Percentiles rank a stretch among this genome's conserved stretches.
phyloP scores from a whole-genome alignment of 805 yeast genomes.

The Ogataea populi-albae region DNA sequence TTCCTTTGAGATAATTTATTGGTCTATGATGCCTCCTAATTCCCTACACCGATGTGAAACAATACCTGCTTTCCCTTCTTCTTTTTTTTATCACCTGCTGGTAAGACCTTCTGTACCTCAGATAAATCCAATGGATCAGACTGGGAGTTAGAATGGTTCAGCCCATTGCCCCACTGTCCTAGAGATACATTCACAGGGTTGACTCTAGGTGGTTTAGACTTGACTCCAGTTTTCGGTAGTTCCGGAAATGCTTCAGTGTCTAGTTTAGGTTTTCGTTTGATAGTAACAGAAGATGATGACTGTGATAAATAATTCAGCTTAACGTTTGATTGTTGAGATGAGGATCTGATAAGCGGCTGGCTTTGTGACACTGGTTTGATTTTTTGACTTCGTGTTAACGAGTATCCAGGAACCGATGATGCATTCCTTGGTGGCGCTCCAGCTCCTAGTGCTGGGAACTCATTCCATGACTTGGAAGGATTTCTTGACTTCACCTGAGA shows the following conservation, averaged over 20 bases:
- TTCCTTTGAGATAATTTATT: constrained; percentile 47
- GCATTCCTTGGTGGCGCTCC: constrained; percentile 14
- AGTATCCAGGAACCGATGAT: constrained; percentile 15
- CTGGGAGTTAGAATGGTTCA: constrained; percentile 2
- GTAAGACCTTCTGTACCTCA: constrained; percentile 19
- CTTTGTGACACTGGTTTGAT: constrained; percentile 3
- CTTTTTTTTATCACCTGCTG: constrained; percentile 33
- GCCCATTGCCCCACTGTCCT: constrained; percentile 33
- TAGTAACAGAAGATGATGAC: constrained; percentile 1
- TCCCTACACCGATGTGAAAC: constrained; percentile 47
- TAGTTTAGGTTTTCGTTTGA: constrained; percentile 6
- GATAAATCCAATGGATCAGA: constrained; percentile 23
- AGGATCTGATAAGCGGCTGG: constrained; percentile 10
- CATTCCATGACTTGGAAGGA: constrained; percentile 2
- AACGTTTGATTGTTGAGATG: constrained; percentile 12
- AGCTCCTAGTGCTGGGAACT: constrained; percentile 14
- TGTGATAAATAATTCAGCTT: constrained; percentile 14
- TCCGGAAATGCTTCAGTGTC: constrained; percentile 31
- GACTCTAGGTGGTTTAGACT: constrained; percentile 55
- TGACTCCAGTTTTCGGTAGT: constrained; percentile 38
- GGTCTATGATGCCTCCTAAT: neutral
- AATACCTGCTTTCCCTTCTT: constrained; percentile 53
- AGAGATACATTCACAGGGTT: constrained; percentile 40
- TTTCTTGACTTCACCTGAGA: constrained; percentile 1
- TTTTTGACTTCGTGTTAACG: constrained; percentile 1